These are phyloP conservation scores for Nemophila menziesii DNA, from an alignment of 257 asterid genomes.

Conservation along the genomic window DNA sequence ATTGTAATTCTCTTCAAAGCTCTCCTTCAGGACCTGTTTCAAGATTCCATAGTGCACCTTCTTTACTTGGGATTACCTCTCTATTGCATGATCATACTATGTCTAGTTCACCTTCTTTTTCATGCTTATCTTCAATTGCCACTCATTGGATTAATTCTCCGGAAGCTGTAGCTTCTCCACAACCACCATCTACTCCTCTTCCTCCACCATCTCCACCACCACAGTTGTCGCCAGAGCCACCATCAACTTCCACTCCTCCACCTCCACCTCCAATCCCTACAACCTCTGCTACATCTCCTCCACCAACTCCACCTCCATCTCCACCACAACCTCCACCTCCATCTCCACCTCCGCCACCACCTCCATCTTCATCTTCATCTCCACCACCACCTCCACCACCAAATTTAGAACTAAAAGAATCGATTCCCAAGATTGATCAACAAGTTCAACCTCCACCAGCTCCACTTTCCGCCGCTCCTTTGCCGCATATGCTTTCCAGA, in stretches of 20 bases:
- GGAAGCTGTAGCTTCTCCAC: slow-evolving; percentile 10
- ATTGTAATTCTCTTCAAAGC: slow-evolving; percentile 19
- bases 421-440: neutral
- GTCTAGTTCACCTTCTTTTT: slow-evolving; percentile 21
- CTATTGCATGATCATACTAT: slow-evolving; percentile 45
- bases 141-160: slow-evolving; percentile 7
- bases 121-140: slow-evolving; percentile 13
- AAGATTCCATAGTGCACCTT: slow-evolving; percentile 35
- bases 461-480: slow-evolving; percentile 22
- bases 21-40: slow-evolving; percentile 27
- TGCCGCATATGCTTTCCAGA: slow-evolving; percentile 16
- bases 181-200: slow-evolving; percentile 6
- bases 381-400: slow-evolving; percentile 4
- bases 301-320: slow-evolving; percentile 4
- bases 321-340: slow-evolving; percentile 20
- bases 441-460: slow-evolving; percentile 62
- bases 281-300: slow-evolving; percentile 1
- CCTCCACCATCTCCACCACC: slow-evolving; percentile 3
- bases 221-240: neutral
- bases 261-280: slow-evolving; percentile 12
- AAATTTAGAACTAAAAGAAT: slow-evolving; percentile 1
- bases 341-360: slow-evolving; percentile 11
- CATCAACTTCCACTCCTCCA: slow-evolving; percentile 12
- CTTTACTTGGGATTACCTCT: slow-evolving; percentile 57
- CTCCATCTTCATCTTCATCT: slow-evolving; percentile 12